Evolutionary conservation across 257 asterid genomes (phyloP).

Genomic region (Galeopsis tetrahit): DNA sequence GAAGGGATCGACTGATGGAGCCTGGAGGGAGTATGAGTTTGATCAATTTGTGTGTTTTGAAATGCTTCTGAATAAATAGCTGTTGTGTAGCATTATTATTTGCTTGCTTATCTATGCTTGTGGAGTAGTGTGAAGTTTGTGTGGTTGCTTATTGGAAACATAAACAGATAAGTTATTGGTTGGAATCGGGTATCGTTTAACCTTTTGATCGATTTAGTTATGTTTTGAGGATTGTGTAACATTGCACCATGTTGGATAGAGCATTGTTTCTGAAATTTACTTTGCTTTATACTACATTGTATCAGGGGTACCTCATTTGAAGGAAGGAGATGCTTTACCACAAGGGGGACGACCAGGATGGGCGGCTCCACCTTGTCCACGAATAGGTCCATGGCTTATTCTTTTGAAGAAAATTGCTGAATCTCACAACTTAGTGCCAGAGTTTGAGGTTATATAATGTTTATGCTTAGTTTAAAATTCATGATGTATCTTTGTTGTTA

Average conservation of each 20-base stretch:
- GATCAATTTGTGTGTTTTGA: neutral
- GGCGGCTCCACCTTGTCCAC: constrained; percentile 95
- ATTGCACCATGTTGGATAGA: neutral
- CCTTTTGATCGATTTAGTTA: constrained; percentile 5
- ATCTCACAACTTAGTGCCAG: constrained; percentile 79
- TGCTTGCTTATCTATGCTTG: neutral
- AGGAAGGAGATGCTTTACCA: constrained; percentile 81
- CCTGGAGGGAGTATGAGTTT: neutral
- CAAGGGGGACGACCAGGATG: constrained; percentile 93
- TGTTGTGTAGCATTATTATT: neutral
- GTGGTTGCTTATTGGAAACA: neutral
- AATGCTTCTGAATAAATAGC: neutral
- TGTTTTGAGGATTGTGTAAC: neutral
- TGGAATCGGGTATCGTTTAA: neutral
- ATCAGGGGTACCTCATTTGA: constrained; percentile 88
- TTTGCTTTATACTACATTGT: constrained; percentile 19
- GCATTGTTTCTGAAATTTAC: neutral
- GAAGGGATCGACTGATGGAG: too few species aligned
- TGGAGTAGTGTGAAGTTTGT: neutral
- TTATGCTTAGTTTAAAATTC: constrained; percentile 7
- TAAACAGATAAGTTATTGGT: neutral
- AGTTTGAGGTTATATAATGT: constrained; percentile 69
- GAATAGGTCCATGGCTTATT: constrained; percentile 83
- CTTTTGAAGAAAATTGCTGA: constrained; percentile 83
- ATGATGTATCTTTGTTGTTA: neutral